phyloP scores from a whole-genome alignment of 768 basidiomycete species.

The Clavaria fumosa region DNA sequence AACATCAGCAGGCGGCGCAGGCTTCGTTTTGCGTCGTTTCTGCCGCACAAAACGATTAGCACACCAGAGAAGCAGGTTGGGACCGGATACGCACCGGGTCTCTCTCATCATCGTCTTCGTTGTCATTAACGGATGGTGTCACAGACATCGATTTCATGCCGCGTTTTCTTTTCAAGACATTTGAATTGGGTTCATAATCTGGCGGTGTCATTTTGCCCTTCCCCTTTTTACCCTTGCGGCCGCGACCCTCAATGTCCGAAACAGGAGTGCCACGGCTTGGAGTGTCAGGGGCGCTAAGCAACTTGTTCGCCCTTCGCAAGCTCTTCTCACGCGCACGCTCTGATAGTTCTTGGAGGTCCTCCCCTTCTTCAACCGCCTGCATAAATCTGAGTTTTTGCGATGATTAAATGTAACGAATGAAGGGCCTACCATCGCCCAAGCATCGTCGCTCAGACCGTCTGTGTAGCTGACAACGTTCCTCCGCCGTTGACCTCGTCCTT shows the following conservation, averaged over 20 bases:
- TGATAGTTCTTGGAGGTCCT: slow-evolving; percentile 59
- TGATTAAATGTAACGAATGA: slow-evolving; percentile 1
- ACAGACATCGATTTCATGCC: slow-evolving; percentile 58
- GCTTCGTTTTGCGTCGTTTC: slow-evolving; percentile 74
- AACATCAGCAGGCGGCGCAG: slow-evolving; percentile 32
- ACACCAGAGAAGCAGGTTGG: slow-evolving; percentile 3
- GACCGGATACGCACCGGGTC: slow-evolving; percentile 30
- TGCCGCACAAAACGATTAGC: slow-evolving; percentile 16
- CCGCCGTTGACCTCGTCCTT: slow-evolving; percentile 77
- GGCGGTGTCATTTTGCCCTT: slow-evolving; percentile 29
- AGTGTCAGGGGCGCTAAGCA: slow-evolving; percentile 40
- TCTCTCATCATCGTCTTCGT: slow-evolving; percentile 67
- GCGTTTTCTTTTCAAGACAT: slow-evolving; percentile 54
- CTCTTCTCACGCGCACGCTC: slow-evolving; percentile 52
- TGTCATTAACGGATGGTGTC: slow-evolving; percentile 62
- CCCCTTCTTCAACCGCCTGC: slow-evolving; percentile 70
- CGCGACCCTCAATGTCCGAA: slow-evolving; percentile 42
- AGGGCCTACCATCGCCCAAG: slow-evolving; percentile 65
- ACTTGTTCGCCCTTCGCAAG: slow-evolving; percentile 46
- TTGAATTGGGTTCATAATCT: slow-evolving; percentile 37
- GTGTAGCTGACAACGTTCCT: slow-evolving; percentile 82
- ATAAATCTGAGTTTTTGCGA: slow-evolving; percentile 2
- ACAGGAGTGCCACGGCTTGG: slow-evolving; percentile 52
- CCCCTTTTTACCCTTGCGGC: slow-evolving; percentile 51
- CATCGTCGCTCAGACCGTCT: slow-evolving; percentile 87